These are phyloP conservation scores for Boechera retrofracta DNA, from an alignment of 345 rosid genomes.

Conservation along the genomic window DNA sequence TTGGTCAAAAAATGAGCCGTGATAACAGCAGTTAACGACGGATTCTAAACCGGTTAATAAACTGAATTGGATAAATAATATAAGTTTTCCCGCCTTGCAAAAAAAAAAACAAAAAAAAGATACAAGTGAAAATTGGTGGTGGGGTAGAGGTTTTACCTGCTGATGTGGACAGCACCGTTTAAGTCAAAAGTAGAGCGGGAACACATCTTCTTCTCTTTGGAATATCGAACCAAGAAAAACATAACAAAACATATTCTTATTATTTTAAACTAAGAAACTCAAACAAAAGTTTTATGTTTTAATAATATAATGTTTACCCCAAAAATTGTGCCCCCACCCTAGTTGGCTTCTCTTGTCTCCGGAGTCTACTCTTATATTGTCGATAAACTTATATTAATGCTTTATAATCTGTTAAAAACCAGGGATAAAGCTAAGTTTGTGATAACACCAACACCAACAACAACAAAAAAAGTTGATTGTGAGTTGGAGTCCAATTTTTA, in stretches of 20 bases:
- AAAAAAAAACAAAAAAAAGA: background rate
- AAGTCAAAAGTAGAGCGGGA: slow-evolving; percentile 48
- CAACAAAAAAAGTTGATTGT: background rate
- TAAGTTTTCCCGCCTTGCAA: slow-evolving; percentile 36
- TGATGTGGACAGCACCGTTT: slow-evolving; percentile 48
- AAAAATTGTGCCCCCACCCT: slow-evolving; percentile 30
- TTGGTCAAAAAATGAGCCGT: background rate
- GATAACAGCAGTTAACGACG: slow-evolving; percentile 37
- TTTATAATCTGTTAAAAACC: slow-evolving; percentile 8
- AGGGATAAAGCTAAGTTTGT: slow-evolving; percentile 4
- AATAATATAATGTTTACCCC: background rate
- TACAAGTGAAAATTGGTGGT: slow-evolving; percentile 21
- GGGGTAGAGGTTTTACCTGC: slow-evolving; percentile 46
- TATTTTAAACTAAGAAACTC: slow-evolving; percentile 16
- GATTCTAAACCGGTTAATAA: slow-evolving; percentile 31
- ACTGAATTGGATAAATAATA: slow-evolving; percentile 19
- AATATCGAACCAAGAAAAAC: slow-evolving; percentile 18
- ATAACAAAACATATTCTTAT: slow-evolving; percentile 2
- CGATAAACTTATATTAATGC: slow-evolving; percentile 12
- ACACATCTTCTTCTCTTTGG: slow-evolving; percentile 40
- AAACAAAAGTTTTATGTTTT: slow-evolving; percentile 7
- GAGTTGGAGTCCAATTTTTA: slow-evolving; percentile 35
- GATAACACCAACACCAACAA: background rate
- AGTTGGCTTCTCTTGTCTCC: slow-evolving; percentile 40
- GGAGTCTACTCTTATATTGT: slow-evolving; percentile 42